Evolutionary conservation across 352 stramenopile genomes (phyloP), one percentile per base, ranked within the genome.

Genomic region (Pythium oligandrum): DNA sequence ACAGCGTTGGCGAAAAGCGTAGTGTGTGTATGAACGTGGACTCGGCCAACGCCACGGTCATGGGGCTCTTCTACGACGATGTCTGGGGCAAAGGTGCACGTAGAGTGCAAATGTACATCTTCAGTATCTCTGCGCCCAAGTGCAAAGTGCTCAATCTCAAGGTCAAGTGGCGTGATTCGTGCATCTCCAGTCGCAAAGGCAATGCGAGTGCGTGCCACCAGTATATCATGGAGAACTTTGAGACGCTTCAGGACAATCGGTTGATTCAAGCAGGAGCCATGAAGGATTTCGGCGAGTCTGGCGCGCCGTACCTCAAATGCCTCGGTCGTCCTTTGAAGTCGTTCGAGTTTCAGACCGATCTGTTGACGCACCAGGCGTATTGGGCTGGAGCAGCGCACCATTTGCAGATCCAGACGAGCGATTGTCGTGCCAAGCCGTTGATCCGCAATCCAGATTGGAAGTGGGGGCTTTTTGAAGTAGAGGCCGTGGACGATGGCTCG

Each of bases 341-440:
- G 2, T 87, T 87, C 56, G 53, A 65, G 33, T 87, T 73, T 47
- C 71, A 83, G 7, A 82, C 76, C 4, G 76, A 87, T 52, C 54
- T 85, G 47, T 68, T 87, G 71, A 65, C 76, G 11, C 63, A 77
- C 7, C 71, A 85, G 56, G 68, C 64, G 1, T 87, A 71, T 51
- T 87, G 73, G 76, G 63, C 76, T 0, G 76, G 76, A 2, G 74
- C 66, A 0, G 68, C 63, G 31, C 75, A 75, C 49, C 67, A 77
- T 44, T 51, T 83, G 5, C 60, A 83, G 51, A 65, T 87, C 17
- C 70, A 83, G 31, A 78, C 58, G 8, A 87, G 76, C 42, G 68
- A 78, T n/a, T 85, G 76, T 36, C 46, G 66, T 6, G 73, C 71
- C 2, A 49, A 74, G 4, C 73, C 73, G 12, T 51, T 67, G 33